Conservation (phyloP, 495 filamentous ascomycete species). For the Glutinoglossum americanum region DNA sequence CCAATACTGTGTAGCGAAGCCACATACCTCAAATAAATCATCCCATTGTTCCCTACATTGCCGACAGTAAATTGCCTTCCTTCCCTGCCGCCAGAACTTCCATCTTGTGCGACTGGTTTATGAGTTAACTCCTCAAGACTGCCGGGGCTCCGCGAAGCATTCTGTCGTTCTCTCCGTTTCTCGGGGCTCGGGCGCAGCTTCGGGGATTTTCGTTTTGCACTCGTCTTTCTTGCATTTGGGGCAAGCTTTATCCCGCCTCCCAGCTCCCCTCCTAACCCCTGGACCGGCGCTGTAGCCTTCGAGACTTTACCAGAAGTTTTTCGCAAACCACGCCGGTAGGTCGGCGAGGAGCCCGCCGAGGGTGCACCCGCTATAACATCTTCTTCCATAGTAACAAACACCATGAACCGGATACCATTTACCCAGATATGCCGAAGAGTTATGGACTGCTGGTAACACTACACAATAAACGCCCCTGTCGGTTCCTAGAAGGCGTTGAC, state of each 20-base stretch:
- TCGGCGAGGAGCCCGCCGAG: not conserved
- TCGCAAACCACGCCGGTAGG: not conserved
- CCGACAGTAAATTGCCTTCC: slow-evolving; percentile 79
- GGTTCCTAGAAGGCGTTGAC: not conserved
- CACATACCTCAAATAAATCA: slow-evolving; percentile 79
- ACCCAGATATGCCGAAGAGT: not conserved
- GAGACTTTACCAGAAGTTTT: not conserved
- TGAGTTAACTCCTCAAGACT: not conserved
- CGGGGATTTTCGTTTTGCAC: not conserved
- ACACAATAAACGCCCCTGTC: not conserved
- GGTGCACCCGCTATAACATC: not conserved
- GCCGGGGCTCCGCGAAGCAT: not conserved
- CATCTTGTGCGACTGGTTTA: not conserved
- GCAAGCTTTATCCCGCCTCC: not conserved
- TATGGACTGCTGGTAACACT: not conserved
- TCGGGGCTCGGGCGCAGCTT: not conserved
- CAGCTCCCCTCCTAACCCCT: not conserved
- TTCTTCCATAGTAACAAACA: not conserved
- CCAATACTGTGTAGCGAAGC: not conserved
- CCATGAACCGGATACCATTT: not conserved
- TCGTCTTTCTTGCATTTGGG: not conserved
- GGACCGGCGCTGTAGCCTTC: not conserved
- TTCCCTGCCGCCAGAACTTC: slow-evolving; percentile 15
- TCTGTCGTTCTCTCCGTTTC: slow-evolving; percentile 2
- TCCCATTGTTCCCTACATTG: slow-evolving; percentile 82